A percentile compares a stretch with the other conserved stretches of the same genome.
phyloP scores from a whole-genome alignment of 306 rosid genomes.

The Quercus variabilis region DNA sequence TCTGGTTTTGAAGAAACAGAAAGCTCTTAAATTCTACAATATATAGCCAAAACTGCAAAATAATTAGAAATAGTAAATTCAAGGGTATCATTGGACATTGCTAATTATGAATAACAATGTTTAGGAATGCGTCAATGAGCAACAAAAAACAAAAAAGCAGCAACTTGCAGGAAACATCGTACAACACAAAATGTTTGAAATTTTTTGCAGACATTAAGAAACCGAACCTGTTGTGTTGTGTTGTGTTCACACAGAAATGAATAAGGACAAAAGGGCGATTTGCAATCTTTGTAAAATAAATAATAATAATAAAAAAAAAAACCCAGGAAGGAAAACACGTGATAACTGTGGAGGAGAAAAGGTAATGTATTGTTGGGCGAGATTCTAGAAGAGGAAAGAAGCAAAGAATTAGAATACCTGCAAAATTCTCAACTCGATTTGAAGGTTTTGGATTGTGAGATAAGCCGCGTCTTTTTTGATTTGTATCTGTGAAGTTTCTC shows the following conservation, averaged over 20 bases:
- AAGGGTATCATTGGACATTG: background rate
- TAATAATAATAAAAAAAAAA: background rate
- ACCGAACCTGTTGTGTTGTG: slow-evolving; percentile 30
- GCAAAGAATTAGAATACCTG: slow-evolving; percentile 37
- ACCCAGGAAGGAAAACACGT: background rate
- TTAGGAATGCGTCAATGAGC: background rate
- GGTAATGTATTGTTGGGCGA: background rate
- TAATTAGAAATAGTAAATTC: background rate
- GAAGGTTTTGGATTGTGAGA: background rate
- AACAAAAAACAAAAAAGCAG: background rate
- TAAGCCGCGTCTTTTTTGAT: background rate
- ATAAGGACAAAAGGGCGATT: background rate
- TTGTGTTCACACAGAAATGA: background rate
- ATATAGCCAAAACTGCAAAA: background rate
- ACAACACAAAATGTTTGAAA: background rate
- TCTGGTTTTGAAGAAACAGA: background rate
- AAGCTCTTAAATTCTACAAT: background rate
- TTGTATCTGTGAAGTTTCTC: background rate
- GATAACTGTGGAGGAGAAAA: slow-evolving; percentile 10
- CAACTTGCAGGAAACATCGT: background rate
- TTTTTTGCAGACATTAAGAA: background rate
- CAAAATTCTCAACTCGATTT: background rate
- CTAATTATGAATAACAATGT: background rate
- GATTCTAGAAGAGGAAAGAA: slow-evolving; percentile 27
- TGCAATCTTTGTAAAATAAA: background rate